These are phyloP conservation scores for Xylaria curta DNA, from an alignment of 495 filamentous ascomycete species.

Conservation along the genomic window DNA sequence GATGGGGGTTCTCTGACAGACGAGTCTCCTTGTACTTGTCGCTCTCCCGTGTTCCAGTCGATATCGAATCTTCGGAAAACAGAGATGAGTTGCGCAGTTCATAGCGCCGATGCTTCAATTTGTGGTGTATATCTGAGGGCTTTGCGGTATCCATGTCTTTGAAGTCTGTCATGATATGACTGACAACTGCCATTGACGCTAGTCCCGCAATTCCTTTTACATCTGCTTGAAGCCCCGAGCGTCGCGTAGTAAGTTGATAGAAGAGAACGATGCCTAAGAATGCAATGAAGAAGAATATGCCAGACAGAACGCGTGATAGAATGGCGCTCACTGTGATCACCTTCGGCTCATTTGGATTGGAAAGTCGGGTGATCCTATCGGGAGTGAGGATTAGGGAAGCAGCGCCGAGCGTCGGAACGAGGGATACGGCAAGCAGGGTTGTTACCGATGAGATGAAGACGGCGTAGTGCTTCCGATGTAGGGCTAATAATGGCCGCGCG, in stretches of 20 bases:
- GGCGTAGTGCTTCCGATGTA: conserved; percentile 66
- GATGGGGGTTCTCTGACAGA: conserved; percentile 66
- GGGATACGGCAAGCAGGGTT: conserved; percentile 66
- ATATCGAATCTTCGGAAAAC: conserved; percentile 51
- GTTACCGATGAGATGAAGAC: conserved; percentile 67
- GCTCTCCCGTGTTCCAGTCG: conserved; percentile 38
- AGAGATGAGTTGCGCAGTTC: conserved; percentile 72
- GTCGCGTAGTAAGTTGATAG: conserved; percentile 62
- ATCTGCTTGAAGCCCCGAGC: conserved; percentile 69
- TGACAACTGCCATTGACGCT: conserved; percentile 73
- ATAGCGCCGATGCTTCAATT: conserved; percentile 68
- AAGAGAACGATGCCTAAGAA: conserved; percentile 63
- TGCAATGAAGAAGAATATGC: conserved; percentile 58
- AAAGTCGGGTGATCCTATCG: conserved; percentile 41
- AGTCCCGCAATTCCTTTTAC: conserved; percentile 77
- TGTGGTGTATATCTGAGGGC: conserved; percentile 69
- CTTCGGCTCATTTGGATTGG: conserved; percentile 48
- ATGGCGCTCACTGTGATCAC: conserved; percentile 58
- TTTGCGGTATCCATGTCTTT: conserved; percentile 71
- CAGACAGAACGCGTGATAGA: conserved; percentile 67
- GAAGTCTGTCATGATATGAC: conserved; percentile 77
- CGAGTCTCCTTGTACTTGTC: conserved; percentile 48
- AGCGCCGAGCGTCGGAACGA: conserved; percentile 67
- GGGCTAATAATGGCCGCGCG: conserved; percentile 65
- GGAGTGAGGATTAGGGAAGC: conserved; percentile 62